A percentile compares a stretch with the other conserved stretches of the same genome.
phyloP scores from a whole-genome alignment of 352 stramenopile genomes.

The Phytophthora constricta region DNA sequence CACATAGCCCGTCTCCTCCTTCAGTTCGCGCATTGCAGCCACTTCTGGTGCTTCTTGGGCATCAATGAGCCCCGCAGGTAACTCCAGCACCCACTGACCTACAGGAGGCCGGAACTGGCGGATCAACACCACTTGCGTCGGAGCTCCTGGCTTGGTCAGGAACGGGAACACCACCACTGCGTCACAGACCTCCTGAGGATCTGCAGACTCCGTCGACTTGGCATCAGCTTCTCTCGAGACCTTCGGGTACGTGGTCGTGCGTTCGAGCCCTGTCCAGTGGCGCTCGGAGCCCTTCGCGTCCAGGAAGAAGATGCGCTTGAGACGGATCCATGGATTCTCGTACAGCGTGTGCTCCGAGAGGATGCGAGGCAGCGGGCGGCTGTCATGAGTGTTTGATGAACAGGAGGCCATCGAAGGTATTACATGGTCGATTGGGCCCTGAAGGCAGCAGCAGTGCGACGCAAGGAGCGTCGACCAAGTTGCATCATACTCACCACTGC shows the following conservation, averaged over 20 bases:
- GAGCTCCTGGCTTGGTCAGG: slow-evolving; percentile 40
- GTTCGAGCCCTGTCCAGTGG: slow-evolving; percentile 69
- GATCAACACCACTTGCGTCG: slow-evolving; percentile 77
- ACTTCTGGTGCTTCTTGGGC: slow-evolving; percentile 68
- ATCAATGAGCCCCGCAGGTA: slow-evolving; percentile 93
- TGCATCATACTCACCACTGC: not conserved
- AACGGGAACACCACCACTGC: slow-evolving; percentile 82
- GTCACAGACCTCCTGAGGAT: slow-evolving; percentile 49
- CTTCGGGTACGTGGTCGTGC: slow-evolving; percentile 68
- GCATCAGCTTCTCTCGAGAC: not conserved
- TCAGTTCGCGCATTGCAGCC: slow-evolving; percentile 85
- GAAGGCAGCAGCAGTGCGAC: slow-evolving; percentile 3
- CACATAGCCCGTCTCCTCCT: slow-evolving; percentile 91
- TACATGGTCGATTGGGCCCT: too few relatives aligned
- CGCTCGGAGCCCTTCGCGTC: slow-evolving; percentile 55
- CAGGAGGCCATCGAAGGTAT: not conserved
- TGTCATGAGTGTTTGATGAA: slow-evolving; percentile 15
- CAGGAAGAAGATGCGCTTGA: slow-evolving; percentile 76
- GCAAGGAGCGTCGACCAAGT: slow-evolving; percentile 18
- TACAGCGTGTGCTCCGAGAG: slow-evolving; percentile 62
- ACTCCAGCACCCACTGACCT: slow-evolving; percentile 88
- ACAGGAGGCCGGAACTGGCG: slow-evolving; percentile 92
- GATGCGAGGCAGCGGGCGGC: slow-evolving; percentile 47
- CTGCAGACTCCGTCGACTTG: not conserved
- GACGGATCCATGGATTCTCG: slow-evolving; percentile 66